phyloP scores from a whole-genome alignment of 2,329 filamentous ascomycete genomes.

The Triangularia setosa region DNA sequence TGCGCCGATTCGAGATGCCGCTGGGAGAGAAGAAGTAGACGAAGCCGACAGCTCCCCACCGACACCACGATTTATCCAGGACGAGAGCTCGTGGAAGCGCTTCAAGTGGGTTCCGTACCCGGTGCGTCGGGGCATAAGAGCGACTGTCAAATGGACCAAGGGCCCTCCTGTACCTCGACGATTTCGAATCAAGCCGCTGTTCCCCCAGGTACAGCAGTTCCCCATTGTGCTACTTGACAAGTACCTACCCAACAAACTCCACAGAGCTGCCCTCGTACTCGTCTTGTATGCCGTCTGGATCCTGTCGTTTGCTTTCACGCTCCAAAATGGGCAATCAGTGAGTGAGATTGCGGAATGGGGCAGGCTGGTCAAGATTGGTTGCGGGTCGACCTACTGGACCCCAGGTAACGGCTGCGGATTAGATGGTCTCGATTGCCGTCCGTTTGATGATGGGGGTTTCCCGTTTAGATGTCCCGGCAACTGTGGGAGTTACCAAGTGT shows the following conservation, averaged over 20 bases:
- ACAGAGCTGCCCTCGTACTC: conserved; percentile 56
- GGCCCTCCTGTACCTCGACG: conserved; percentile 53
- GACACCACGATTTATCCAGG: conserved; percentile 59
- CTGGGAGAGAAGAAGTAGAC: conserved; percentile 34
- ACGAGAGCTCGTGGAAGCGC: conserved; percentile 46
- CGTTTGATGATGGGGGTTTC: conserved; percentile 66
- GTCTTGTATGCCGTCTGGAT: conserved; percentile 65
- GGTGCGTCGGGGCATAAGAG: conserved; percentile 43
- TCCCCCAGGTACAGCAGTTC: conserved; percentile 63
- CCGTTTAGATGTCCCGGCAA: conserved; percentile 72
- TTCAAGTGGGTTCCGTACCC: conserved; percentile 59
- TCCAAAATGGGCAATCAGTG: conserved; percentile 57
- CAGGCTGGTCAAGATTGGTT: conserved; percentile 60
- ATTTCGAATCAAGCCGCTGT: conserved; percentile 54
- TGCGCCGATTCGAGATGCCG: conserved; percentile 34
- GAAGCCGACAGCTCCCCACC: conserved; percentile 42
- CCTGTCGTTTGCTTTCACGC: conserved; percentile 63
- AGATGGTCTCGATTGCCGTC: conserved; percentile 70
- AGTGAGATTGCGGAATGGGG: conserved; percentile 66
- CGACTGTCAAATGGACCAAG: conserved; percentile 46
- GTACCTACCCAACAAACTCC: conserved; percentile 55
- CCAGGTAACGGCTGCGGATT: conserved; percentile 69
- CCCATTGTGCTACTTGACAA: conserved; percentile 62
- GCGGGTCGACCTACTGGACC: conserved; percentile 67
- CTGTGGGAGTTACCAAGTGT: conserved; percentile 60